A percentile compares a stretch with the other conserved stretches of the same genome.
Evolutionary conservation across 2,329 filamentous ascomycete species (phyloP).

Genomic region (Periconia digitata): DNA sequence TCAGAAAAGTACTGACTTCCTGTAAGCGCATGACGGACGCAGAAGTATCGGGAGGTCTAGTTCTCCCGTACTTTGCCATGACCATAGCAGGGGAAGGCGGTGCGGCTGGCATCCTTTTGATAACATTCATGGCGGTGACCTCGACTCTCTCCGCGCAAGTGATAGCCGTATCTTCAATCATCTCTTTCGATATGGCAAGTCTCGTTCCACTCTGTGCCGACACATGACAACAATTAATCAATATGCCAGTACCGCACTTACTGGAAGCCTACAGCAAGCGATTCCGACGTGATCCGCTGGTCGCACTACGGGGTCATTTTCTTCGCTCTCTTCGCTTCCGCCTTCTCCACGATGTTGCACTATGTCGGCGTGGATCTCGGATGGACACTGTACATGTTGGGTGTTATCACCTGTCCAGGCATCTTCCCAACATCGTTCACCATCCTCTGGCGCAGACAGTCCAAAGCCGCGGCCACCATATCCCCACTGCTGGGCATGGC

Average conservation of each 20-base stretch:
- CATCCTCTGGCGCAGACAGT: slow-evolving; percentile 56
- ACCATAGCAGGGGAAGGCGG: slow-evolving; percentile 45
- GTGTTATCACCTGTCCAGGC: slow-evolving; percentile 56
- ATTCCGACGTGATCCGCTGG: slow-evolving; percentile 54
- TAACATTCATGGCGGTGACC: slow-evolving; percentile 48
- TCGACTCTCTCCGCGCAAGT: slow-evolving; percentile 56
- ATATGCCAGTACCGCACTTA: slow-evolving; percentile 48
- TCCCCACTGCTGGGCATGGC: slow-evolving; percentile 54
- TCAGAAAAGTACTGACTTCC: slow-evolving; percentile 4
- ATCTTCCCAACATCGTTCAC: slow-evolving; percentile 58
- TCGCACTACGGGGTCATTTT: slow-evolving; percentile 57
- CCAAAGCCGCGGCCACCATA: slow-evolving; percentile 52
- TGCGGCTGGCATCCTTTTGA: slow-evolving; percentile 40
- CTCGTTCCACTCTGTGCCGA: not conserved
- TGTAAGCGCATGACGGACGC: slow-evolving; percentile 37
- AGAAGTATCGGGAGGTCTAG: slow-evolving; percentile 42
- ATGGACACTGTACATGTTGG: slow-evolving; percentile 59
- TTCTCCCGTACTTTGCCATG: slow-evolving; percentile 44
- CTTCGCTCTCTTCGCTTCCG: slow-evolving; percentile 55
- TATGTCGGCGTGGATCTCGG: slow-evolving; percentile 58
- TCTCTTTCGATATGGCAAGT: slow-evolving; percentile 53
- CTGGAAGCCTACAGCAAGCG: slow-evolving; percentile 49
- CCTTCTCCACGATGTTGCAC: slow-evolving; percentile 56
- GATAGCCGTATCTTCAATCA: slow-evolving; percentile 57
- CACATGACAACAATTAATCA: not conserved